phyloP scores from a whole-genome alignment of 768 basidiomycete genomes.

The Phaeotremella fagi region DNA sequence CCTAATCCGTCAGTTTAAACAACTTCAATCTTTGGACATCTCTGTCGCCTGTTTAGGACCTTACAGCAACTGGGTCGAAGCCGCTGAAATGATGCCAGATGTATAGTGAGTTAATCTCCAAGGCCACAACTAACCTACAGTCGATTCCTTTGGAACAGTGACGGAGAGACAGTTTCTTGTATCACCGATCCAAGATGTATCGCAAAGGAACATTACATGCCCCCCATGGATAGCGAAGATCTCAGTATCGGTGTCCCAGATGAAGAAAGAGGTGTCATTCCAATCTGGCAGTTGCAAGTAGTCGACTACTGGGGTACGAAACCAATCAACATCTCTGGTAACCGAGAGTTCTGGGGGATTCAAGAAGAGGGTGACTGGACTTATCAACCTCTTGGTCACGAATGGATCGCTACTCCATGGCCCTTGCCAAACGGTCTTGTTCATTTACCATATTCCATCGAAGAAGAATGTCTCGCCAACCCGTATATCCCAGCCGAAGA shows the following conservation, averaged over 20 bases:
- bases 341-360: conserved; percentile 32
- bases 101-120: too few species aligned
- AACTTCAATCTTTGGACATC: conserved; percentile 17
- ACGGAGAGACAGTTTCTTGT: conserved; percentile 34
- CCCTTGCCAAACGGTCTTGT: conserved; percentile 36
- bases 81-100: conserved; percentile 44
- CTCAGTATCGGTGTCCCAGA: too few species aligned
- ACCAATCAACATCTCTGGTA: conserved; percentile 29
- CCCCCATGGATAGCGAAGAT: conserved; percentile 22
- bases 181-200: conserved; percentile 43
- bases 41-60: conserved; percentile 22
- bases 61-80: conserved; percentile 36
- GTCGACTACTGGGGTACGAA: conserved; percentile 44
- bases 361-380: conserved; percentile 34
- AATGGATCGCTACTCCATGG: conserved; percentile 43
- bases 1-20: too few species aligned
- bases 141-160: conserved; percentile 32
- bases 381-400: conserved; percentile 41
- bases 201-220: conserved; percentile 34
- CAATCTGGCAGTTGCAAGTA: conserved; percentile 37
- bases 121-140: too few species aligned
- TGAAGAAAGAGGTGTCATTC: conserved; percentile 43
- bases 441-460: conserved; percentile 45
- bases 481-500: conserved; percentile 25
- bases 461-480: conserved; percentile 33